A percentile compares a stretch with the other conserved stretches of the same genome.
Evolutionary conservation across 2,329 filamentous ascomycete genomes (phyloP).

Genomic region (Diplodia sapinea): DNA sequence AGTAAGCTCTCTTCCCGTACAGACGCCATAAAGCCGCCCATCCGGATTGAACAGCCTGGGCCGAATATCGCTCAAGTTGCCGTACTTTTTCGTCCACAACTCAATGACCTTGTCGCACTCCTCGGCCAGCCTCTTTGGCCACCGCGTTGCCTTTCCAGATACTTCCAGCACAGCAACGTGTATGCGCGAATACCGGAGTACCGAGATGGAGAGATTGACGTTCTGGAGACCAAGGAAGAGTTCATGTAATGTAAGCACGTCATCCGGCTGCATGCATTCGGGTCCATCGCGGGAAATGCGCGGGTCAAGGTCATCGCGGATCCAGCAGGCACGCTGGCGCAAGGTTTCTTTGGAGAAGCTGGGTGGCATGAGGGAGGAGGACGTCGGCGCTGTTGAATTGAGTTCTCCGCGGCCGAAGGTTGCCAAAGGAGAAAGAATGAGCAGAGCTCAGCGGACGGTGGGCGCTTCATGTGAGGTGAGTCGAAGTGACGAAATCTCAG

Average conservation of each 20-base stretch:
- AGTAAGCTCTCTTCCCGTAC: conserved; percentile 46
- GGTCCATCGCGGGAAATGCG: conserved; percentile 54
- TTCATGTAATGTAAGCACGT: conserved; percentile 53
- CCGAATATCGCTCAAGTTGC: conserved; percentile 46
- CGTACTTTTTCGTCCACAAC: conserved; percentile 49
- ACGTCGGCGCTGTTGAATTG: neutral
- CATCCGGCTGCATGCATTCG: conserved; percentile 50
- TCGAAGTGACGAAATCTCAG: neutral
- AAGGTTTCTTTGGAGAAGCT: conserved; percentile 36
- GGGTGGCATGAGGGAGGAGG: neutral
- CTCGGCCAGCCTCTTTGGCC: conserved; percentile 53
- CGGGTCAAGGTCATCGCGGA: conserved; percentile 56
- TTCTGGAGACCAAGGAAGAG: conserved; percentile 40
- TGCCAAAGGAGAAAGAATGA: neutral
- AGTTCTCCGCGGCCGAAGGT: neutral
- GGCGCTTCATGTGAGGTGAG: neutral
- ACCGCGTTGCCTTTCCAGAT: conserved; percentile 53
- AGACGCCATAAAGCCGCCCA: conserved; percentile 52
- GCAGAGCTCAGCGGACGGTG: neutral
- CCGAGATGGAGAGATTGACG: conserved; percentile 40
- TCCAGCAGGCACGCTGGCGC: conserved; percentile 50
- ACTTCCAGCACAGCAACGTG: conserved; percentile 53
- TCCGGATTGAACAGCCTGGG: conserved; percentile 52
- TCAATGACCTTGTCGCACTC: conserved; percentile 52
- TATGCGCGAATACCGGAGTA: conserved; percentile 53